A percentile compares a stretch with the other conserved stretches of the same genome.
These are phyloP conservation scores for Volvariella volvacea DNA, from an alignment of 1,284 basidiomycete species.

Conservation along the genomic window DNA sequence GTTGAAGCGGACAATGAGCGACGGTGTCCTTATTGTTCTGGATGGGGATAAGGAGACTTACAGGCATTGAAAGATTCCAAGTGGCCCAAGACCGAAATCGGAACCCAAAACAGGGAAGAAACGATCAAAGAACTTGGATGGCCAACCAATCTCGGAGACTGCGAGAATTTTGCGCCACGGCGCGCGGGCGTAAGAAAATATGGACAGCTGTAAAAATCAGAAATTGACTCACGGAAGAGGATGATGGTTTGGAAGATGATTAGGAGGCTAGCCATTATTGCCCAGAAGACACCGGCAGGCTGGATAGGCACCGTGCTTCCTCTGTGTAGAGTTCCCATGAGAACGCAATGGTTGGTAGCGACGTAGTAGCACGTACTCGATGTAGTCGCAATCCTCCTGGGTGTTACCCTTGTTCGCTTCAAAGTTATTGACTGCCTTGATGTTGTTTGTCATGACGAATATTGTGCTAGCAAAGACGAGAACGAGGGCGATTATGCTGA, in stretches of 20 bases:
- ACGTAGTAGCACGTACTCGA: conserved; percentile 45
- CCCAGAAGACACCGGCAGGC: conserved; percentile 82
- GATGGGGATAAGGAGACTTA: conserved; percentile 30
- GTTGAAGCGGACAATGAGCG: background rate
- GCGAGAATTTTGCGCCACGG: conserved; percentile 2
- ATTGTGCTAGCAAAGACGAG: conserved; percentile 76
- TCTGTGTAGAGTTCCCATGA: conserved; percentile 25
- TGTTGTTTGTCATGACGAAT: conserved; percentile 72
- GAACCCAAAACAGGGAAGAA: conserved; percentile 86
- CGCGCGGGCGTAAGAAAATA: background rate
- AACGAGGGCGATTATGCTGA: conserved; percentile 74
- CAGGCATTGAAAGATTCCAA: conserved; percentile 81
- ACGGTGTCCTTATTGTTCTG: too few species aligned
- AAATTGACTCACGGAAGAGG: conserved; percentile 55
- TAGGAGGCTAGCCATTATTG: conserved; percentile 74
- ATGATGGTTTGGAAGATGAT: conserved; percentile 74
- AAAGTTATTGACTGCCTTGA: conserved; percentile 70
- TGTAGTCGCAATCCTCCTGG: conserved; percentile 59
- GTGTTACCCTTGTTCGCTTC: conserved; percentile 30
- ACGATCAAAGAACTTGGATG: conserved; percentile 61
- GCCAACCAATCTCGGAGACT: conserved; percentile 56
- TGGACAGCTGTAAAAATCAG: conserved; percentile 9
- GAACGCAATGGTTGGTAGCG: background rate
- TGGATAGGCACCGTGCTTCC: conserved; percentile 80
- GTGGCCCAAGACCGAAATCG: conserved; percentile 73